Conservation (phyloP, 2,329 filamentous ascomycete genomes). For the Phaeoacremonium minimum region DNA sequence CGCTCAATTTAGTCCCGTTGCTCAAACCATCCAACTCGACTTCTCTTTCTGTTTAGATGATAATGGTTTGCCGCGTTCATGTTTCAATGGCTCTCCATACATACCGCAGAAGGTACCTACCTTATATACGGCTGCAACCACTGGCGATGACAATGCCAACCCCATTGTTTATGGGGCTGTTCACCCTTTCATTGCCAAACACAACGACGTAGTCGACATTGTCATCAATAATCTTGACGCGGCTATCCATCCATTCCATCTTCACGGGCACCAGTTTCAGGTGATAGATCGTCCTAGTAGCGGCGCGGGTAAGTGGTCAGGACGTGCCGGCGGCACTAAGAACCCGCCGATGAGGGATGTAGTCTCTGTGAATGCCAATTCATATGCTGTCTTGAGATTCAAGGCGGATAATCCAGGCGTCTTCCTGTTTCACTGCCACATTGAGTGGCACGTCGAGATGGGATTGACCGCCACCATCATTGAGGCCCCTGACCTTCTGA, state of each 20-base stretch:
- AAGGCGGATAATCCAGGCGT: slow-evolving; percentile 47
- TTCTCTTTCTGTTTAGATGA: slow-evolving; percentile 55
- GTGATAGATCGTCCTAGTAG: slow-evolving; percentile 36
- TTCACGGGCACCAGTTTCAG: slow-evolving; percentile 54
- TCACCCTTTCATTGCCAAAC: slow-evolving; percentile 32
- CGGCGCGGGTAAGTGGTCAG: slow-evolving; percentile 29
- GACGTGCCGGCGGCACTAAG: slow-evolving; percentile 17
- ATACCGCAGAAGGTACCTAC: slow-evolving; percentile 65
- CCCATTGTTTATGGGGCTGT: slow-evolving; percentile 36
- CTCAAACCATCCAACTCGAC: slow-evolving; percentile 51
- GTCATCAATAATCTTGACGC: slow-evolving; percentile 45
- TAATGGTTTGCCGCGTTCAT: slow-evolving; percentile 58
- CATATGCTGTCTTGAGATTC: slow-evolving; percentile 48
- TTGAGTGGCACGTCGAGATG: slow-evolving; percentile 58
- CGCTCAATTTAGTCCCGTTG: slow-evolving; percentile 44
- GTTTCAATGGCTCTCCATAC: slow-evolving; percentile 64
- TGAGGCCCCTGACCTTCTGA: slow-evolving; percentile 54
- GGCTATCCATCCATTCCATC: slow-evolving; percentile 46
- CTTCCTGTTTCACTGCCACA: slow-evolving; percentile 56
- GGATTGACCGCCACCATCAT: slow-evolving; percentile 52
- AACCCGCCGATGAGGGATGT: slow-evolving; percentile 30
- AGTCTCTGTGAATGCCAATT: slow-evolving; percentile 31
- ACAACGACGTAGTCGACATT: slow-evolving; percentile 37
- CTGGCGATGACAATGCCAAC: slow-evolving; percentile 39
- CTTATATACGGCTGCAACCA: slow-evolving; percentile 65